Evolutionary conservation across 257 asterid species (phyloP).

Genomic region (Scutellaria galericulata): DNA sequence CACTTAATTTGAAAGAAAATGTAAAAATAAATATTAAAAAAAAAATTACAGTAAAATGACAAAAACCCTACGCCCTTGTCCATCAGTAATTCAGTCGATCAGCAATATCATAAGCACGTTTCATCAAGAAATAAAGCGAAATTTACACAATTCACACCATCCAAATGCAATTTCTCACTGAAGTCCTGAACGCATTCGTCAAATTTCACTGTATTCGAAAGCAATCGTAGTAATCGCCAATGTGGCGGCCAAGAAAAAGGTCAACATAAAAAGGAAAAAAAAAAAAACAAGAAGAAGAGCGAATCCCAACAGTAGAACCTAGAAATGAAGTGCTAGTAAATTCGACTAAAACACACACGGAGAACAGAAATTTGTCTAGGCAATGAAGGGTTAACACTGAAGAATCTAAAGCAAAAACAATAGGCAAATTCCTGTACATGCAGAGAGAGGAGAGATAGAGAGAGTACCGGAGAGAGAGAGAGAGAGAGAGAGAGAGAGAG

Average conservation of each 20-base stretch:
- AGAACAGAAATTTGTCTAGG: neutral
- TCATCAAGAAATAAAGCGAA: neutral
- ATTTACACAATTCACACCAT: neutral
- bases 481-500: neutral
- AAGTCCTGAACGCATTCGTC: neutral
- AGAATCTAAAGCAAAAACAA: constrained; percentile 21
- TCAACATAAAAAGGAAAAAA: constrained; percentile 7
- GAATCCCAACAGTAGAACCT: constrained; percentile 19
- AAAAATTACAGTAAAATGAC: neutral
- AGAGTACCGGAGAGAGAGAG: constrained; percentile 26
- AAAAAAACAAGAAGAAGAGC: neutral
- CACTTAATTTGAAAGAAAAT: neutral
- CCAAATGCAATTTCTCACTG: neutral
- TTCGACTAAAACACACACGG: neutral
- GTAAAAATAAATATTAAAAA: neutral
- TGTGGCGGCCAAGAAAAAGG: constrained; percentile 22
- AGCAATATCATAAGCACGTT: neutral
- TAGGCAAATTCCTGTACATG: neutral
- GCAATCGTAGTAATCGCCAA: constrained; percentile 20
- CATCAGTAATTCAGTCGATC: neutral
- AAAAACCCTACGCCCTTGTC: constrained; percentile 24
- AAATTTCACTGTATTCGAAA: neutral
- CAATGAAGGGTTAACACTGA: constrained; percentile 10
- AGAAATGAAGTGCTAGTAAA: constrained; percentile 23
- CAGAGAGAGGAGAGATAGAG: neutral